Evolutionary conservation across 331 rosid species (phyloP), one percentile per base, ranked within the genome.

Genomic region (Arachis monticola): DNA sequence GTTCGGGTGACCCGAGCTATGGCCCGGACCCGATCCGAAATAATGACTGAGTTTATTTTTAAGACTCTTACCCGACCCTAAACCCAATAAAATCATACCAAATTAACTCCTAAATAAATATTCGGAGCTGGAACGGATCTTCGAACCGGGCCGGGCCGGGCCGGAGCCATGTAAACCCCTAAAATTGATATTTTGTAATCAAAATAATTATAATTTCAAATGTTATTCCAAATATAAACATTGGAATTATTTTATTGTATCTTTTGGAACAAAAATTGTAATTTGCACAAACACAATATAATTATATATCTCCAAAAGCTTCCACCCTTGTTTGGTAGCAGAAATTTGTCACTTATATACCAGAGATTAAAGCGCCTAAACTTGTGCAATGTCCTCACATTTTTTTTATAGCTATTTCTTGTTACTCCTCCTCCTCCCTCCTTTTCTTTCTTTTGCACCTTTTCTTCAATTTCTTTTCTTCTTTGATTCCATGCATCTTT

Each of bases 331-430:
- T 64, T 75, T 60, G 6, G 57, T 7, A 38, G 48, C 52, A 0
- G 3, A 22, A 38, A 41, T 74, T 56, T 48, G 73, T 67, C 10
- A 68, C 56, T 68, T 32, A 48, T 48, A 51, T 74, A 74, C 57
- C 41, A 53, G 76, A 57, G 80, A 74, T 46, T 6, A 40, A 73
- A 74, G 75, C 42, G 75, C 84, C 86, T 76, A 72, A 78, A 61
- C 70, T 53, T 56, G 46, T 57, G 73, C 78, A 58, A 76, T 1
- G 22, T 76, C 82, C 27, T 79, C 45, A 60, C 57, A 73, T 75
- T 66, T 67, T 68, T 75, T 68, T 60, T 35, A 41, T 38, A 38
- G 41, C 69, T 47, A 5, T 66, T 70, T 66, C 55, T 53, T 27
- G 64, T 65, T 13, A 38, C 67, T 11, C 12, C 52, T 64, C 35